Base-by-base conservation (phyloP, 371 early-diverging fungal genomes). In the Batrachochytrium dendrobatidis region DNA sequence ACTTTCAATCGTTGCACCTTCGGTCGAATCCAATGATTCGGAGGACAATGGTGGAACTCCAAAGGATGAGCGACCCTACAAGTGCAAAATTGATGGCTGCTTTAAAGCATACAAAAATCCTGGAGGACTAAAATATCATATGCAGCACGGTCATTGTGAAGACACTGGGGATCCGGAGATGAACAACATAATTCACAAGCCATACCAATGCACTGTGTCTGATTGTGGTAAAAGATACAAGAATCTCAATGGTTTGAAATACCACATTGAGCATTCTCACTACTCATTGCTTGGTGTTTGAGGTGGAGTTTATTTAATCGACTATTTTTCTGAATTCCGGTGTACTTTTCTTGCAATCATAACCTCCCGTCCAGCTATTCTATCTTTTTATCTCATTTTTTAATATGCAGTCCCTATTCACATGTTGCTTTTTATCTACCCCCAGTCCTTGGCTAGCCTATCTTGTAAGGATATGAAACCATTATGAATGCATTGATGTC, bases 191-290 rank as follows among this genome's bases (percentile, higher is more conserved):
- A 71, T 76, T 43, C 71, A 74, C 65, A 86, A 83, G 65, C 85
- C 85, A 30, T 85, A 76, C 66, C 72, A 75, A 29, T 86, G 87
- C 67, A 68, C 73, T 18, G 70, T 79, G 17, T 65, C 68, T 20
- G 79, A 74, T 12, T 86, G 86, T 67, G 76, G 73, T 15, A 86
- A 84, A 62, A 66, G 82, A 59, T 86, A 86, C 71, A 84, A 84
- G 61, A 84, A 86, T 65, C 67, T 77, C 34, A 86, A 84, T 64
- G 86, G 86, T 10, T 65, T 73, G 25, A 73, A 72, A 67, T 76
- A 72, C 44, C 71, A 74, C 53, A 69, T 74, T 58, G 69, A 71
- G 56, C 71, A 71, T 39, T 66, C 69, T 10, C 67, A 68, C 34
- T 53, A 58, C 52, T 63, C 63, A 10, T 44, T 64, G 17, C 52